These are phyloP conservation scores for Dipteronia dyeriana DNA, from an alignment of 345 rosid species.

Conservation along the genomic window DNA sequence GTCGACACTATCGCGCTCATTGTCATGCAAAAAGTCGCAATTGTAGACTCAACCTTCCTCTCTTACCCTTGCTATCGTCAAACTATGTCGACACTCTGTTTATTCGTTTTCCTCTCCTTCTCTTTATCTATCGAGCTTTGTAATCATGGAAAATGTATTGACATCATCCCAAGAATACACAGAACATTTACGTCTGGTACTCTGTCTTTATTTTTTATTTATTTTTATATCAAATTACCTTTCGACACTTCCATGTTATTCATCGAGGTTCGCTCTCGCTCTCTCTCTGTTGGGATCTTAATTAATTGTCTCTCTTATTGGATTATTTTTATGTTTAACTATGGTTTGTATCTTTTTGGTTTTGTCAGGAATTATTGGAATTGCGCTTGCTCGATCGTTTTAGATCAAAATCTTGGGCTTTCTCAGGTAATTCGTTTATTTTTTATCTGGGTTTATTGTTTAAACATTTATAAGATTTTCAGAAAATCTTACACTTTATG, in stretches of 20 bases:
- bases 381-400: conserved; percentile 33
- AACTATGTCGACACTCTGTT: conserved; percentile 33
- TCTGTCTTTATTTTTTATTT: neutral
- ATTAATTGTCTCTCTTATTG: neutral
- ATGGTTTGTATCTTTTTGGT: neutral
- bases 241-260: conserved; percentile 26
- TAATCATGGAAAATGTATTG: too few relatives aligned
- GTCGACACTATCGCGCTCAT: conserved; percentile 35
- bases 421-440: conserved; percentile 43
- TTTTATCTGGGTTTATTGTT: neutral
- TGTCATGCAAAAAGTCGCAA: conserved; percentile 9
- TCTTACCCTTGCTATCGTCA: neutral
- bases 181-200: neutral
- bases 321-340: neutral
- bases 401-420: conserved; percentile 34
- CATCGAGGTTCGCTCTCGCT: conserved; percentile 28
- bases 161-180: neutral
- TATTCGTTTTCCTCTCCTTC: too few relatives aligned
- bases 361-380: conserved; percentile 43
- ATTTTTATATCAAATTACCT: too few relatives aligned
- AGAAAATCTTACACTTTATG: neutral
- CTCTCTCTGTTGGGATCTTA: neutral
- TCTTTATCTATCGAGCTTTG: neutral
- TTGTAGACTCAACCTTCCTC: neutral
- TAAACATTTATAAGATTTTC: neutral